Base-by-base conservation (phyloP, 2,329 filamentous ascomycete species). In the Fusarium circinatum region DNA sequence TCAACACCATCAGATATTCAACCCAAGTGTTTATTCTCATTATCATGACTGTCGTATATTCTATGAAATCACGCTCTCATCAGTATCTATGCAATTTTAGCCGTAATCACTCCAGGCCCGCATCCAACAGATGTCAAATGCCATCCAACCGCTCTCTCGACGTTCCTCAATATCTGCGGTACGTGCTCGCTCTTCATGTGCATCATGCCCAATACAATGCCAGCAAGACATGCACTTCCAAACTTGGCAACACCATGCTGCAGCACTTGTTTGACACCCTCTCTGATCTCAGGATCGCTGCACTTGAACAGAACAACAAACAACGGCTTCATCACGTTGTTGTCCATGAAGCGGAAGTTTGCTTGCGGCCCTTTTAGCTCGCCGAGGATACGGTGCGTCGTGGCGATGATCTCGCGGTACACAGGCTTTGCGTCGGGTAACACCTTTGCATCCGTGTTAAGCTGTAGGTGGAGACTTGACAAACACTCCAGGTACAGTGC, bases 121-220 rank as follows among this genome's bases (percentile, higher is more conserved):
- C 65, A 67, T 4, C 65, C 65, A 61, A 66, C 48, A 18, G 62
- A 67, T 6, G 65, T 67, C 9, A 76, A 56, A 49, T 76, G 70
- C 74, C 74, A 76, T 2, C 74, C 74, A 22, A 76, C 34, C 2
- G 71, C 64, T 18, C 74, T 65, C n/a, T 76, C 74, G 20, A 76
- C 66, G 22, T 76, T 76, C 42, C 59, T 76, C 38, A 76, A 34
- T 32, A 75, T 70, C 24, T 47, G 24, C 4, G 74, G 61, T 8
- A 75, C 44, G 6, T 75, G 47, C 5, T 65, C 36, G 9, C 54
- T 32, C 20, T 71, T 65, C n/a, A 52, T 65, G 8, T 65, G 45
- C 65, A 77, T 66, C 65, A 77, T 76, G 3, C 39, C 64, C 38
- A 77, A 18, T 28, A 77, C 30, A 15, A 70, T 62, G 17, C 52